These are phyloP conservation scores for Hyphopichia pseudoburtonii DNA, from an alignment of 1,139 yeast species.

Conservation along the genomic window DNA sequence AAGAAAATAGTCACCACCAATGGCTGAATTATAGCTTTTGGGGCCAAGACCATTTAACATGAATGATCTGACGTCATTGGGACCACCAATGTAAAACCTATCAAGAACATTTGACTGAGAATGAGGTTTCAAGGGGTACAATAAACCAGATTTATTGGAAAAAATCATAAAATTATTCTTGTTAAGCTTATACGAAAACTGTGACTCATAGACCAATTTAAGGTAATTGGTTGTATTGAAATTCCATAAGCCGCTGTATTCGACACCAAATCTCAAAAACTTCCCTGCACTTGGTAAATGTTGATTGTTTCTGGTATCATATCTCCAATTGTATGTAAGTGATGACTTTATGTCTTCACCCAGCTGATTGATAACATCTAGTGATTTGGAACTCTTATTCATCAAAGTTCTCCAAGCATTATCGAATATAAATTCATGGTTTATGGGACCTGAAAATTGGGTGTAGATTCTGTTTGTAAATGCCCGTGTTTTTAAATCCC, in stretches of 20 bases:
- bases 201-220: slow-evolving; percentile 50
- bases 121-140: slow-evolving; percentile 30
- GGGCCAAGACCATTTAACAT: slow-evolving; percentile 85
- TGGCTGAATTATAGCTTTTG: slow-evolving; percentile 53
- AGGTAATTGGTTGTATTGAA: slow-evolving; percentile 31
- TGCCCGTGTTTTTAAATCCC: slow-evolving; percentile 62
- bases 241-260: slow-evolving; percentile 50
- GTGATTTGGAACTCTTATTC: slow-evolving; percentile 38
- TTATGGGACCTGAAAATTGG: slow-evolving; percentile 21
- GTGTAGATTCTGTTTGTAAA: slow-evolving; percentile 51
- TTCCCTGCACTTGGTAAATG: slow-evolving; percentile 62
- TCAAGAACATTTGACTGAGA: slow-evolving; percentile 53
- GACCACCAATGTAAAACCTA: slow-evolving; percentile 63
- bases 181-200: slow-evolving; percentile 31
- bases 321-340: slow-evolving; percentile 47
- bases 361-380: slow-evolving; percentile 42
- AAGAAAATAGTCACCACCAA: slow-evolving; percentile 81
- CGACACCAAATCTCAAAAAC: slow-evolving; percentile 53
- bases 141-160: slow-evolving; percentile 53
- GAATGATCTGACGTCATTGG: slow-evolving; percentile 80
- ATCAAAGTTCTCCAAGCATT: slow-evolving; percentile 61
- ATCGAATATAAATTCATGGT: slow-evolving; percentile 67
- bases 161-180: slow-evolving; percentile 36
- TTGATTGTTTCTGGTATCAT: slow-evolving; percentile 58
- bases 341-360: slow-evolving; percentile 66